Conservation (phyloP, 257 asterid species). For the Solanum ossicruentum region DNA sequence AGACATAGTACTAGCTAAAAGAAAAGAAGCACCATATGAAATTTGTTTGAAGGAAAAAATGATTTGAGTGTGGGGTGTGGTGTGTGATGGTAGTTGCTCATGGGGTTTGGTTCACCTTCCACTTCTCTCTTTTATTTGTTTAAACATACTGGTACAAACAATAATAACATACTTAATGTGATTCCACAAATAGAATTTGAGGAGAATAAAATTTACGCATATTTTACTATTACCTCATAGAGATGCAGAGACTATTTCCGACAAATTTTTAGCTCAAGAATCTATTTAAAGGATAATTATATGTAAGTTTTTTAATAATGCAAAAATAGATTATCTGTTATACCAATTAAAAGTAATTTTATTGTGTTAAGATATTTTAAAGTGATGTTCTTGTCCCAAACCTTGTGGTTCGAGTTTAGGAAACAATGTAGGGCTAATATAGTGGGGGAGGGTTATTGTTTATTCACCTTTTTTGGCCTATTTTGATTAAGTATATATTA, state of each 20-base stretch:
- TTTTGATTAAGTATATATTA: neutral
- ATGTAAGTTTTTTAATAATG: neutral
- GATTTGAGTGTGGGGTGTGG: constrained; percentile 8
- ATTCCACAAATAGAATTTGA: no score
- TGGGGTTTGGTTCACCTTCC: constrained; percentile 52
- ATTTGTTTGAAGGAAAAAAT: constrained; percentile 13
- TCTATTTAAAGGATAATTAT: neutral
- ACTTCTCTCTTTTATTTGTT: constrained; percentile 7
- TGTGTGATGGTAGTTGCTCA: constrained; percentile 29
- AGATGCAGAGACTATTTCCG: no score
- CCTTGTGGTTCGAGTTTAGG: constrained; percentile 46
- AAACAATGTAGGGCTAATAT: neutral
- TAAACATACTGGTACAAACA: no score
- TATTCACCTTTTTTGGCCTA: neutral
- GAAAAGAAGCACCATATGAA: neutral
- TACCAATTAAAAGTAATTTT: neutral
- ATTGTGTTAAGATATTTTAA: neutral
- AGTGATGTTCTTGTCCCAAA: neutral
- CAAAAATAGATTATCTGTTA: neutral
- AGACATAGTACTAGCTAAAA: constrained; percentile 26
- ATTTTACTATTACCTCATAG: fast-evolving
- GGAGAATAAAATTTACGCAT: no score
- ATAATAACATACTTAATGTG: no score
- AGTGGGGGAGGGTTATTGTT: neutral
- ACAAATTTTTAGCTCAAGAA: no score